Percentiles rank a stretch among this genome's conserved stretches.
Evolutionary conservation across 1,284 basidiomycete species (phyloP).

Genomic region (Trametes versicolor): DNA sequence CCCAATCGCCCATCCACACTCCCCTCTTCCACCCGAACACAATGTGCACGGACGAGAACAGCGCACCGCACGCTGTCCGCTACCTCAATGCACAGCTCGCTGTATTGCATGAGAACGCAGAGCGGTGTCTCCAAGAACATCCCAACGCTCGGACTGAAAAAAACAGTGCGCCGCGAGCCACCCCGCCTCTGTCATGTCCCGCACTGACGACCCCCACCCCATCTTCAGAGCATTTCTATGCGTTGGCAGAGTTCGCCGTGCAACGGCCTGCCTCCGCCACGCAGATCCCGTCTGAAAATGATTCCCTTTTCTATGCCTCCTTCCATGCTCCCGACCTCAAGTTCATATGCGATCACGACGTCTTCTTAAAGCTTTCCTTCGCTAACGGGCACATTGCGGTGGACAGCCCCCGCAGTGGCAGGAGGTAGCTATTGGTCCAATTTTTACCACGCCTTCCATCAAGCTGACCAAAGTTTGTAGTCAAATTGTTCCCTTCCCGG

Average conservation of each 20-base stretch:
- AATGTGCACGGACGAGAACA: conserved; percentile 47
- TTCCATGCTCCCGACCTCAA: conserved; percentile 39
- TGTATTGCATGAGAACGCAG: conserved; percentile 41
- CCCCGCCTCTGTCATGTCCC: too few species aligned
- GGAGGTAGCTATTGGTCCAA: not conserved
- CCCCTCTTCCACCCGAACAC: not conserved
- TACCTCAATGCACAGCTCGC: conserved; percentile 46
- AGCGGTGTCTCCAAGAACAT: conserved; percentile 38
- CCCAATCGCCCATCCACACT: not conserved
- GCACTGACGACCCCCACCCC: too few species aligned
- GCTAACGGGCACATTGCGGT: conserved; percentile 32
- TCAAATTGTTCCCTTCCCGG: conserved; percentile 12
- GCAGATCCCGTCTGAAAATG: not conserved
- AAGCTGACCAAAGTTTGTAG: not conserved
- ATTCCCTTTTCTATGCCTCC: conserved; percentile 35
- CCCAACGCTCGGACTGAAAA: conserved; percentile 23
- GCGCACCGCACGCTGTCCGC: conserved; percentile 40
- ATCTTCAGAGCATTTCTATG: conserved; percentile 28
- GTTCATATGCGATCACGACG: conserved; percentile 44
- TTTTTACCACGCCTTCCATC: not conserved
- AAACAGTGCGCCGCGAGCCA: conserved; percentile 19
- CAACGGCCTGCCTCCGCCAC: conserved; percentile 13
- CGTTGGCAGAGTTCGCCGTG: conserved; percentile 29
- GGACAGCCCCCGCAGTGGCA: not conserved
- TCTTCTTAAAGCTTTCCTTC: conserved; percentile 36